Evolutionary conservation across 257 asterid species (phyloP), one percentile per base, ranked within the genome.

Genomic region (Cynanchum wilfordii): DNA sequence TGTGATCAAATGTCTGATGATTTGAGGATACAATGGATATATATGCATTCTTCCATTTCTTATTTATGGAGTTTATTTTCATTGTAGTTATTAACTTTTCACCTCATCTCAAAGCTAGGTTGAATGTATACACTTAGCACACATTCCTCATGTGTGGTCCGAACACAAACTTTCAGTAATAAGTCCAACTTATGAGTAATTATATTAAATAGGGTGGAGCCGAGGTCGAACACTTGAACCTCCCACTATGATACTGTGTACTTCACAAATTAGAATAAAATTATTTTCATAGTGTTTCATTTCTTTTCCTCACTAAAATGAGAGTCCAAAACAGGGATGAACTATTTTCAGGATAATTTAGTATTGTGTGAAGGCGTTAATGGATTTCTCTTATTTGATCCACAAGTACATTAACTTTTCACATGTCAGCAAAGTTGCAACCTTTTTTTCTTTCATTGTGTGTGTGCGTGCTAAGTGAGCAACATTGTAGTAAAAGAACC

Each of bases 311-410:
- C 44, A 29, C 25, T 3, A 30, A 62, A 33, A n/a, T 30, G 10
- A 33, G 68, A 29, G n/a, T 60, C 20, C 66, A 19, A 13, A 27
- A 13, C 1, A 29, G 19, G n/a, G 42, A 29, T 29, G 66, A 13
- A 27, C 13, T 29, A 29, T 60, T 15, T 50, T 62, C 33, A n/a
- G 17, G 24, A 44, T 20, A 30, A 62, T 29, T 22, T 75, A 24
- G 66, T 71, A 56, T 68, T 50, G 5, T 44, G 62, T 50, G 65
- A 65, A 73, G 15, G 7, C 17, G 77, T 15, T 29, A 6, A 45
- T 33, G 42, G 40, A 19, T 30, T 52, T 20, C 67, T 63, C 56
- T 27, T 59, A 47, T 56, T 69, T 55, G 17, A 73, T 73, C 8
- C 13, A 10, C 38, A 19, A 73, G 24, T 60, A 17, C 45, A 3